These are phyloP conservation scores for Dipodascopsis uninucleata DNA, from an alignment of 805 yeast genomes.

Conservation along the genomic window DNA sequence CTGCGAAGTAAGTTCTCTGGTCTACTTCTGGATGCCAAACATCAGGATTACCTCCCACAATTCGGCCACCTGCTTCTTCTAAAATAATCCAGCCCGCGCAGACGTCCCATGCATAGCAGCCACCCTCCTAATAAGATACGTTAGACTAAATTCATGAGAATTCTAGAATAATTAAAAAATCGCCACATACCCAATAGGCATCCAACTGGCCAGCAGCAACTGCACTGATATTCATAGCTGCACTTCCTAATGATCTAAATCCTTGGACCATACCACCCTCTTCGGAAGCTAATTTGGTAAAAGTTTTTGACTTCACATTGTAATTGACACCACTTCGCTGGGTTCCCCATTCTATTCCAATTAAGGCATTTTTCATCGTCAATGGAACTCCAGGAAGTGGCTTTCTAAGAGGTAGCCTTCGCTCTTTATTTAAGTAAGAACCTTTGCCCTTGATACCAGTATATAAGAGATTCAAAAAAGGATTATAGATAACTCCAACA, in stretches of 20 bases:
- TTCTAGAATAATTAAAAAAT: neutral
- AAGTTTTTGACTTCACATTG: constrained; percentile 48
- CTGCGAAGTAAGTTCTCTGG: constrained; percentile 53
- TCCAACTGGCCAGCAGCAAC: constrained; percentile 58
- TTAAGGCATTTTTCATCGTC: constrained; percentile 48
- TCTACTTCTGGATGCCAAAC: constrained; percentile 50
- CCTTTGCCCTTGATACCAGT: constrained; percentile 56
- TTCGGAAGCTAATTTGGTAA: constrained; percentile 45
- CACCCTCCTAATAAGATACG: constrained; percentile 55
- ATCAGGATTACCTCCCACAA: constrained; percentile 54
- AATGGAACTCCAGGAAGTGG: constrained; percentile 35
- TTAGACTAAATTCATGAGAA: neutral
- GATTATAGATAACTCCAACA: constrained; percentile 67
- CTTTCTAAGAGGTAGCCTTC: constrained; percentile 39
- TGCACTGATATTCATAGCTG: constrained; percentile 58
- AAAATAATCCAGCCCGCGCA: constrained; percentile 65
- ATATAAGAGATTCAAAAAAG: constrained; percentile 51
- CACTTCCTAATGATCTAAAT: constrained; percentile 58
- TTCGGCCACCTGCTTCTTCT: constrained; percentile 55
- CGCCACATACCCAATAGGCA: constrained; percentile 48
- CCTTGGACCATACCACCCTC: constrained; percentile 61
- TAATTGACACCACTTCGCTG: constrained; percentile 52
- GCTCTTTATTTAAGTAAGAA: constrained; percentile 46
- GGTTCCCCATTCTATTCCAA: constrained; percentile 61
- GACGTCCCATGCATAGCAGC: constrained; percentile 68